These are phyloP conservation scores for Ogataea chonburiensis DNA, from an alignment of 805 yeast genomes.

Conservation along the genomic window DNA sequence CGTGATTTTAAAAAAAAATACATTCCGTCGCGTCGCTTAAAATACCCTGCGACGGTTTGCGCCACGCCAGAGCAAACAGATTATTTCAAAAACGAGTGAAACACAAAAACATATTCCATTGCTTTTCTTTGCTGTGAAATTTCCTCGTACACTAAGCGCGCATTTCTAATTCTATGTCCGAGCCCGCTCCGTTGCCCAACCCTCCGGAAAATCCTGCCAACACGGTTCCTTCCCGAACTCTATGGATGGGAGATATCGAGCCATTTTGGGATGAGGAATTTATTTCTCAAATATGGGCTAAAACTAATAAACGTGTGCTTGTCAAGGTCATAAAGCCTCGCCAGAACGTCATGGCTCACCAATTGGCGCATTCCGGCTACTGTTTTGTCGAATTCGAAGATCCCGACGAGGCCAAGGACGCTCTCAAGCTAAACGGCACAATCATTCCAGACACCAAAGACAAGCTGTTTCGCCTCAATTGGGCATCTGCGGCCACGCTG, in stretches of 20 bases:
- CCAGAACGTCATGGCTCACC: slow-evolving; percentile 36
- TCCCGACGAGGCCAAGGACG: slow-evolving; percentile 68
- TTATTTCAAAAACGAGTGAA: slow-evolving; percentile 3
- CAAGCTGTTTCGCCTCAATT: slow-evolving; percentile 69
- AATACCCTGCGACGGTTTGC: slow-evolving; percentile 3
- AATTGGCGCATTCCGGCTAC: slow-evolving; percentile 52
- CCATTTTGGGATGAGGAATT: slow-evolving; percentile 73
- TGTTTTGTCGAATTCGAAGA: slow-evolving; percentile 75
- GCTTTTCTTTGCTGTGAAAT: slow-evolving; percentile 1
- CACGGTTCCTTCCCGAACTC: slow-evolving; percentile 59
- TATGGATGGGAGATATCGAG: slow-evolving; percentile 89
- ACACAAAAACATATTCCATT: slow-evolving; percentile 1
- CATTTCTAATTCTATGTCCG: slow-evolving; percentile 2
- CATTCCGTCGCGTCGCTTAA: slow-evolving; percentile 3
- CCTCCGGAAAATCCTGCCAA: slow-evolving; percentile 55
- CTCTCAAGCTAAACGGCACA: slow-evolving; percentile 63
- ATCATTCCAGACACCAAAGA: slow-evolving; percentile 56
- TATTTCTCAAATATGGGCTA: slow-evolving; percentile 58
- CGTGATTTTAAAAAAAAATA: slow-evolving; percentile 5
- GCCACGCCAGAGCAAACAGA: slow-evolving; percentile 12
- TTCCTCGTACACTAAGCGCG: neutral
- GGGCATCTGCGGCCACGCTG: slow-evolving; percentile 84
- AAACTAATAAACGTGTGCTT: slow-evolving; percentile 52
- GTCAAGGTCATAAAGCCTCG: slow-evolving; percentile 63
- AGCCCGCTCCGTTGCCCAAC: slow-evolving; percentile 38